phyloP scores from a whole-genome alignment of 139 green algal genomes.

The Tetraselmis striata region DNA sequence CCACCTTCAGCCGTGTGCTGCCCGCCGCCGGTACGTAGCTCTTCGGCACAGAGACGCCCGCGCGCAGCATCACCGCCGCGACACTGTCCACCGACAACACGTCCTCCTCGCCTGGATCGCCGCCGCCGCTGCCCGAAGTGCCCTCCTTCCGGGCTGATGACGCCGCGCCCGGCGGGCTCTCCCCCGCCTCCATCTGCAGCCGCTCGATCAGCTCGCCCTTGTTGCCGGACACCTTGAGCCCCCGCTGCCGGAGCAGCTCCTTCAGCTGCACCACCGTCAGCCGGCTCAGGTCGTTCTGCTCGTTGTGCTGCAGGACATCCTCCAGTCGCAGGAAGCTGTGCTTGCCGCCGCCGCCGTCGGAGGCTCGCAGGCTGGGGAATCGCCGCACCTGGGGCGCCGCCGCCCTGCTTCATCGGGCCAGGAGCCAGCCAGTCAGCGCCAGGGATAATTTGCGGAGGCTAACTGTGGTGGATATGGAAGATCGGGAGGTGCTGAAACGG shows the following conservation, averaged over 20 bases:
- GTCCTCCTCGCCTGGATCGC: neutral
- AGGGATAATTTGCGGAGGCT: too few species aligned
- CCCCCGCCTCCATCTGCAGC: neutral
- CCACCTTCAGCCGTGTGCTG: too few species aligned
- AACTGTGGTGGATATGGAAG: too few species aligned
- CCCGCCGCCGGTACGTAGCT: neutral
- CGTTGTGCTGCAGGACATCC: neutral
- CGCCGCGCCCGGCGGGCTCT: too few species aligned
- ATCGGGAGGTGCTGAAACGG: too few species aligned
- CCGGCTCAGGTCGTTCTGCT: slow-evolving; percentile 2
- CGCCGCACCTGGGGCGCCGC: too few species aligned
- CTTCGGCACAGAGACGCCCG: neutral
- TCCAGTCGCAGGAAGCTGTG: neutral
- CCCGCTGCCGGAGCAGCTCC: neutral
- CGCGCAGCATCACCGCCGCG: neutral
- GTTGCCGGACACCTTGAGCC: slow-evolving; percentile 7
- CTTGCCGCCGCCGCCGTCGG: too few species aligned
- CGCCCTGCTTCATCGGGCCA: too few species aligned
- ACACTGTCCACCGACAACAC: neutral
- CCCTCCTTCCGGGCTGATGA: too few species aligned
- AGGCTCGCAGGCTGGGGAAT: too few species aligned
- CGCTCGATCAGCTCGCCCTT: slow-evolving; percentile 11
- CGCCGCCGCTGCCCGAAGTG: neutral
- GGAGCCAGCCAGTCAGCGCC: too few species aligned
- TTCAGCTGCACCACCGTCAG: slow-evolving; percentile 9